These are phyloP conservation scores for Ganoderma multipileum DNA, from an alignment of 1,284 basidiomycete genomes.

Conservation along the genomic window DNA sequence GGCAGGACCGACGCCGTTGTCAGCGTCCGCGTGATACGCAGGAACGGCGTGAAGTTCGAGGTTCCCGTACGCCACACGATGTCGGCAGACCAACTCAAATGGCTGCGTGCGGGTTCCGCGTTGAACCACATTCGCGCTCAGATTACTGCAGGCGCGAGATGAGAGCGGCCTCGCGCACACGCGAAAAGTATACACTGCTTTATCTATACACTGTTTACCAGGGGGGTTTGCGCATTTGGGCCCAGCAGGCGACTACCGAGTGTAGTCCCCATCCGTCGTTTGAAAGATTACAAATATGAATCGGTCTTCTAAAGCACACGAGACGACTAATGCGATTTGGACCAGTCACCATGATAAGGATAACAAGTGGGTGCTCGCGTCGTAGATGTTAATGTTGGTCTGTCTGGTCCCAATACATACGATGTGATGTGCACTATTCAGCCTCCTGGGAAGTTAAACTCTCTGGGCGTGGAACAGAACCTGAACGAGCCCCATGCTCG, in stretches of 20 bases:
- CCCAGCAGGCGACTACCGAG: background rate
- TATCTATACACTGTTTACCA: background rate
- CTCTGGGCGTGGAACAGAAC: no score
- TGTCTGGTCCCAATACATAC: no score
- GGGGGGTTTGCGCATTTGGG: background rate
- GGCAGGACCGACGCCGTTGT: slow-evolving; percentile 60
- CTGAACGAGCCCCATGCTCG: no score
- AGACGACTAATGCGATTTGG: no score
- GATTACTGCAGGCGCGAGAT: slow-evolving; percentile 35
- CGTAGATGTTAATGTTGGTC: no score
- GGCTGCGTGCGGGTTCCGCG: slow-evolving; percentile 87
- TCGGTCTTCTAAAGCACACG: no score
- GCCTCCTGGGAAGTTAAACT: no score
- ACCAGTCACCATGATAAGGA: no score
- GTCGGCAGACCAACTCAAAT: slow-evolving; percentile 87
- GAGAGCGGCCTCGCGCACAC: background rate
- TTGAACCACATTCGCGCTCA: slow-evolving; percentile 82
- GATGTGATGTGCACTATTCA: no score
- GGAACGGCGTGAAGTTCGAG: slow-evolving; percentile 58
- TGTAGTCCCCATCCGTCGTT: no score
- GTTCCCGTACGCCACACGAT: slow-evolving; percentile 87
- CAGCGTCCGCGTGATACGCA: slow-evolving; percentile 74
- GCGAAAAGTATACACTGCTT: slow-evolving; percentile 18
- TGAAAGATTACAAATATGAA: no score
- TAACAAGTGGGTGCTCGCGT: no score